Conservation (phyloP, 176 grass and related monocot species). For the Musa itinerans region DNA sequence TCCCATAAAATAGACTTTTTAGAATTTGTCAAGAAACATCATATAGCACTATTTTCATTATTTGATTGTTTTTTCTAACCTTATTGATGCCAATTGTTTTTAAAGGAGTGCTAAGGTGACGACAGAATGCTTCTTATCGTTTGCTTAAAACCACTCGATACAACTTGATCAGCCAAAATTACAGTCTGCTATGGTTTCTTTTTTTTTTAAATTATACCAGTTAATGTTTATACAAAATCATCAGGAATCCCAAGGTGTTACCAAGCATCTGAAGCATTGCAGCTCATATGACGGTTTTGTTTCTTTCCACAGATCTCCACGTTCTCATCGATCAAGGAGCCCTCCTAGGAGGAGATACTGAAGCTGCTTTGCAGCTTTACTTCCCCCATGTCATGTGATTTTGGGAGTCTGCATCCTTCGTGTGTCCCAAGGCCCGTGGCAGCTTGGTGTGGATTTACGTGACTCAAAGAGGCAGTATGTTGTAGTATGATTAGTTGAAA, state of each 20-base stretch:
- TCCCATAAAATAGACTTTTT: too few species aligned
- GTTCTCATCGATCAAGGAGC: conserved; percentile 6
- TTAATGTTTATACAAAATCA: background rate
- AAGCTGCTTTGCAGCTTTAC: background rate
- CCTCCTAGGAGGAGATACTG: conserved; percentile 12
- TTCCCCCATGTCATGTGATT: background rate
- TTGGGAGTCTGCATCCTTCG: background rate
- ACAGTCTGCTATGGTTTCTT: background rate
- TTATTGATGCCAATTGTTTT: too few species aligned
- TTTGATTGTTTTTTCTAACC: too few species aligned
- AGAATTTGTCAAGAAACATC: too few species aligned
- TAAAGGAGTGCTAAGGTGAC: too few species aligned
- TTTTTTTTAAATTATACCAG: background rate
- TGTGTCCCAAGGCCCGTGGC: background rate
- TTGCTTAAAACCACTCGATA: background rate
- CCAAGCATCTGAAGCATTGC: background rate
- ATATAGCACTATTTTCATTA: too few species aligned
- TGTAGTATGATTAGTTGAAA: too few species aligned
- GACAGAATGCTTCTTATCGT: too few species aligned
- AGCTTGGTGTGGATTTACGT: background rate
- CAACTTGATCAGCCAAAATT: too few species aligned
- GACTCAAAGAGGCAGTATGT: too few species aligned
- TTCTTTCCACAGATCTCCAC: background rate
- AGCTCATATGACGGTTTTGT: background rate
- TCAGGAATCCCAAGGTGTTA: background rate